These are phyloP conservation scores for Cajanus cajan DNA, from an alignment of 306 rosid genomes.

Conservation along the genomic window DNA sequence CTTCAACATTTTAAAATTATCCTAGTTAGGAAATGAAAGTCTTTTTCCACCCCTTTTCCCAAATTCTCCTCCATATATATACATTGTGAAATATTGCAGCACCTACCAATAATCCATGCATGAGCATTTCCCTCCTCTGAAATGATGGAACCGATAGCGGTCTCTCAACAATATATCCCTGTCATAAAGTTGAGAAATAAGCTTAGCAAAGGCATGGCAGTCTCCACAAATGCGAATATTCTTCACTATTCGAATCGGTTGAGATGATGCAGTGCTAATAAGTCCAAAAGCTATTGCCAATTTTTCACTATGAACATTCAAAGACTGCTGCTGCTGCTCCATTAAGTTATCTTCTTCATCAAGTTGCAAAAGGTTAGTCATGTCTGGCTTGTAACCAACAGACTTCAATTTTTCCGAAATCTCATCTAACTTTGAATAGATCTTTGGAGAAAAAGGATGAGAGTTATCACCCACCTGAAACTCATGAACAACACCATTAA, in stretches of 20 bases:
- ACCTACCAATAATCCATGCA: conserved; percentile 64
- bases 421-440: conserved; percentile 60
- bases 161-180: conserved; percentile 63
- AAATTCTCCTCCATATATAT: neutral
- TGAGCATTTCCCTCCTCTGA: conserved; percentile 57
- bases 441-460: conserved; percentile 45
- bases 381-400: conserved; percentile 52
- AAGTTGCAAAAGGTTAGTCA: conserved; percentile 50
- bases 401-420: conserved; percentile 48
- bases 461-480: conserved; percentile 59
- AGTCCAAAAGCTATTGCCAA: conserved; percentile 65
- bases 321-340: too few relatives aligned
- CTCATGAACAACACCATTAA: conserved; percentile 46
- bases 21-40: neutral
- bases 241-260: conserved; percentile 62
- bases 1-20: neutral
- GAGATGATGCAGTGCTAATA: conserved; percentile 45
- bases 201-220: conserved; percentile 64
- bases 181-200: conserved; percentile 44
- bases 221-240: conserved; percentile 69
- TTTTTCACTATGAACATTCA: conserved; percentile 62
- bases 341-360: conserved; percentile 58
- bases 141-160: conserved; percentile 63
- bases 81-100: neutral
- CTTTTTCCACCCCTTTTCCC: neutral